Conservation (phyloP, 176 grass and related monocot species). For the Paspalum notatum region DNA sequence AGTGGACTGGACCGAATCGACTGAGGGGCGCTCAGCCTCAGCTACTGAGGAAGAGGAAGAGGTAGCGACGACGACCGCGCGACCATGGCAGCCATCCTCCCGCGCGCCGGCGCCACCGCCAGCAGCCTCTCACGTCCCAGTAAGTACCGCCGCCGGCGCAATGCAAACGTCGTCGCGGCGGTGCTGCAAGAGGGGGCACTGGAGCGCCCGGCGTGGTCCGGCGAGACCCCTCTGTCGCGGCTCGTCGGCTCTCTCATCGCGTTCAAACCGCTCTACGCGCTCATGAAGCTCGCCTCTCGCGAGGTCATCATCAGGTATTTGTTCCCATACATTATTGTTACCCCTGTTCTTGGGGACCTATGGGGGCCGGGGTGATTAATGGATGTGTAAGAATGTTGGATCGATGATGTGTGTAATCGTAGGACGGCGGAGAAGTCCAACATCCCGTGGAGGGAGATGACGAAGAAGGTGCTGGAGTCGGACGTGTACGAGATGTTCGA, state of each 20-base stretch:
- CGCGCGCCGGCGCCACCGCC: constrained; percentile 23
- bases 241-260: constrained; percentile 73
- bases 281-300: constrained; percentile 80
- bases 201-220: constrained; percentile 70
- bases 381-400: background rate
- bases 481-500: constrained; percentile 77
- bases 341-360: background rate
- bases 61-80: background rate
- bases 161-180: constrained; percentile 8
- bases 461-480: constrained; percentile 68
- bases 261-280: constrained; percentile 80
- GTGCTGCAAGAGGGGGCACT: constrained; percentile 59
- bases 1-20: too few species aligned
- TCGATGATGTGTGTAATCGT: too few species aligned
- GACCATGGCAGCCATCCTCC: constrained; percentile 20
- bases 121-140: background rate
- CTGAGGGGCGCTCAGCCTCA: too few species aligned
- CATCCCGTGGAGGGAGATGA: constrained; percentile 85
- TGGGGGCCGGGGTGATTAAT: background rate
- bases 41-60: too few species aligned
- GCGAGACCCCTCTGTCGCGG: constrained; percentile 71
- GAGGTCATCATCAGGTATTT: constrained; percentile 81
- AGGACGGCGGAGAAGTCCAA: constrained; percentile 87
- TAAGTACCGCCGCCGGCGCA: constrained; percentile 1
- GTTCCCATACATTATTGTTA: background rate